Base-by-base conservation (phyloP, 495 filamentous ascomycete genomes). In the Lepidopterella palustris region DNA sequence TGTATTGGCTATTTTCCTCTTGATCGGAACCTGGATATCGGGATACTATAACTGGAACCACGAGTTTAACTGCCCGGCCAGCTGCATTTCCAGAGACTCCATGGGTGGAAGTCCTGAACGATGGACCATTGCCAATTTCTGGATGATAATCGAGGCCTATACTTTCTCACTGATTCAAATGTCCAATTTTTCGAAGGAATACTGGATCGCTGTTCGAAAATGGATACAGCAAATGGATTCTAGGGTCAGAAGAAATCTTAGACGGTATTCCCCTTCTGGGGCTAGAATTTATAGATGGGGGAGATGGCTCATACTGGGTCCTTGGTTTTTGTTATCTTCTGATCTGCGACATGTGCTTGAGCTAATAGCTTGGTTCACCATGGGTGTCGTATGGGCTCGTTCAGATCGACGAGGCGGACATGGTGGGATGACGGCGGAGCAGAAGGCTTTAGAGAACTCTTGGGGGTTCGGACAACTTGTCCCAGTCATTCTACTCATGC, bases 401-500 rank as follows among this genome's bases (percentile, higher is more conserved):
- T 6, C 6, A 35, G 31, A 35, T 35, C 31, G 31, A 6, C 6
- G 15, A 15, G 6, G 31, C 6, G 31, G 31, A 6, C 31, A 35
- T 35, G 31, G 31, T 6, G 31, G 6, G 6, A 35, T 35, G 26
- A 18, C 13, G 4, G 40, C 25, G 27, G 24, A 26, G 55, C 15
- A 20, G 6, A 58, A 10, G 20, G n/a, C n/a, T n/a, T n/a, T n/a
- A n/a, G 55, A 58, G 45, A 35, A 27, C 24, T 20, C 23, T 25
- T 21, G 25, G 23, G 39, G 55, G 2, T 58, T 58, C 20, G 27
- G 56, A 11, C 45, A 59, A 26, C 18, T 52, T 15, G 26, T 59
- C 4, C 56, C 27, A 23, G 5, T 39, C 3, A 6, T 59, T 28
- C 47, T 59, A 18, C 29, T 52, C 13, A 25, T 52, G 8, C 18